A percentile compares a stretch with the other conserved stretches of the same genome.
Evolutionary conservation across 768 basidiomycete species (phyloP).

Genomic region (Udeniomyces megalosporus): DNA sequence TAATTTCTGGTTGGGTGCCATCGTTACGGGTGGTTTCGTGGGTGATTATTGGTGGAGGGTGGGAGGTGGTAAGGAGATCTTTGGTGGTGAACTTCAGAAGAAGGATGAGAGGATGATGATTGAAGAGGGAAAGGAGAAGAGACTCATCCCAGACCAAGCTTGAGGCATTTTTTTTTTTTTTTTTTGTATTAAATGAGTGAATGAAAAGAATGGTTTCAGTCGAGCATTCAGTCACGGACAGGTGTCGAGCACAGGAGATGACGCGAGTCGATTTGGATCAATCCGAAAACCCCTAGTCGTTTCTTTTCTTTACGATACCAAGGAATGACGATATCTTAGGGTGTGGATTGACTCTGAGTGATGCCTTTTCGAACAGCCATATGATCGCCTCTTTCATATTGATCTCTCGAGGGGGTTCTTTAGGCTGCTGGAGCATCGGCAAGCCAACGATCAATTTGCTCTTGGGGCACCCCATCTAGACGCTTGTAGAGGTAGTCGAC

Average conservation of each 20-base stretch:
- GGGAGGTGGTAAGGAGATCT: slow-evolving; percentile 3
- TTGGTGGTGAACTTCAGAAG: background rate
- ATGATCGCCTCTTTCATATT: no score
- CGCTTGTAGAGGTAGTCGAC: slow-evolving; percentile 89
- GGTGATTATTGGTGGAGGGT: slow-evolving; percentile 41
- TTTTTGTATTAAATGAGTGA: no score
- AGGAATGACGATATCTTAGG: background rate
- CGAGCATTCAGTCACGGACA: no score
- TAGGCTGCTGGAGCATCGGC: background rate
- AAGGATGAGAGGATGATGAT: background rate
- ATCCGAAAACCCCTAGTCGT: background rate
- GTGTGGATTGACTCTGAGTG: background rate
- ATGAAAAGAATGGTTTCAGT: no score
- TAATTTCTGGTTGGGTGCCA: slow-evolving; percentile 76
- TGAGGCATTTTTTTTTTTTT: no score
- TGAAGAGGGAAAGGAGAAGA: no score
- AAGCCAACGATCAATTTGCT: slow-evolving; percentile 54
- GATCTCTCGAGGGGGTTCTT: no score
- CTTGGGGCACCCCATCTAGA: slow-evolving; percentile 65
- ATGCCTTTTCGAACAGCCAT: no score
- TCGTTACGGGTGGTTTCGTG: slow-evolving; percentile 66
- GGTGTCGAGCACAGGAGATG: no score
- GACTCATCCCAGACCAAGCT: no score
- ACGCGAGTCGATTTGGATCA: background rate
- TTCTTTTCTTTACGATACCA: background rate